phyloP scores from a whole-genome alignment of 2,329 filamentous ascomycete genomes.

The Claviceps paspali region DNA sequence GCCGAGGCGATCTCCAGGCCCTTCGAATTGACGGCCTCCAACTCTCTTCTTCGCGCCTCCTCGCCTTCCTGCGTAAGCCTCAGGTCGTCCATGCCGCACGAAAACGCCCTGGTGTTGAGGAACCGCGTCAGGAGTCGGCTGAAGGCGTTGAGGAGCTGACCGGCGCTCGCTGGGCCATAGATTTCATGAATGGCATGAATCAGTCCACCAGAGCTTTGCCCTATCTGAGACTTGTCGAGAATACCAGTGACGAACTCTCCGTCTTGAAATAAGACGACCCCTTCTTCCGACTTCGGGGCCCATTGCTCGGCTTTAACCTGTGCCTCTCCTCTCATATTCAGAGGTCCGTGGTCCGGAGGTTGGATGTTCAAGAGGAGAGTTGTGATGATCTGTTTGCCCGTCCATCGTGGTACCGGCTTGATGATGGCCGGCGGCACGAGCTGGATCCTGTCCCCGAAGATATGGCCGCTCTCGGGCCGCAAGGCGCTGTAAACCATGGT shows the following conservation, averaged over 20 bases:
- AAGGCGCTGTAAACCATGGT: slow-evolving; percentile 85
- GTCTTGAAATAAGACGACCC: slow-evolving; percentile 64
- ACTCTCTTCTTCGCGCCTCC: slow-evolving; percentile 47
- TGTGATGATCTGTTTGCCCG: slow-evolving; percentile 88
- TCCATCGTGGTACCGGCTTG: slow-evolving; percentile 75
- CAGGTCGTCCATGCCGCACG: slow-evolving; percentile 93
- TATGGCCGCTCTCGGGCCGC: slow-evolving; percentile 80
- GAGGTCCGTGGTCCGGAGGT: slow-evolving; percentile 56
- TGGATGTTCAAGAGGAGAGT: slow-evolving; percentile 87
- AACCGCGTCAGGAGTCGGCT: slow-evolving; percentile 80
- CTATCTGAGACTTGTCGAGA: slow-evolving; percentile 89
- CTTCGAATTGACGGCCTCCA: slow-evolving; percentile 50
- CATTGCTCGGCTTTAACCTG: slow-evolving; percentile 68
- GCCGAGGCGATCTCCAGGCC: slow-evolving; percentile 70
- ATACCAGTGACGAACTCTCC: slow-evolving; percentile 84
- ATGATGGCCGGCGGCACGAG: slow-evolving; percentile 68
- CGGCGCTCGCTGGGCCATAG: slow-evolving; percentile 76
- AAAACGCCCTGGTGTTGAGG: slow-evolving; percentile 87
- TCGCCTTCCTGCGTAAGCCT: slow-evolving; percentile 73
- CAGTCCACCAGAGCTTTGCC: slow-evolving; percentile 71
- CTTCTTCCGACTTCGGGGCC: slow-evolving; percentile 65
- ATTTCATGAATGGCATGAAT: slow-evolving; percentile 88
- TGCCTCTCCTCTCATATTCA: slow-evolving; percentile 67
- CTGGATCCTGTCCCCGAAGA: slow-evolving; percentile 65
- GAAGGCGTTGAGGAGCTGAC: slow-evolving; percentile 75